These are phyloP conservation scores for Nitzschia sp. DNA, from an alignment of 108 stramenopile genomes.

Conservation along the genomic window DNA sequence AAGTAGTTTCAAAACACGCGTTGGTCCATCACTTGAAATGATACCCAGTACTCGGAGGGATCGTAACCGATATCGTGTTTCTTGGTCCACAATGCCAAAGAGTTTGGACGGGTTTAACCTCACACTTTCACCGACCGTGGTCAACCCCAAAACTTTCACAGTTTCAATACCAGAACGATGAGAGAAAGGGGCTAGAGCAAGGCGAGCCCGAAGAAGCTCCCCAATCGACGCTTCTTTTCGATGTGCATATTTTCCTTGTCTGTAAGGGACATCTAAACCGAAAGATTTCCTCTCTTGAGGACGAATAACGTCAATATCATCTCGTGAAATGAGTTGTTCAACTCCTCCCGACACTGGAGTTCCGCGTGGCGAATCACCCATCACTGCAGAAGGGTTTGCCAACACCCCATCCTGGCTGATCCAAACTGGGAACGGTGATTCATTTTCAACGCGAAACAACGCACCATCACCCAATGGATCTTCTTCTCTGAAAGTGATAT, in stretches of 20 bases:
- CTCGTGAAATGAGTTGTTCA: too few relatives aligned
- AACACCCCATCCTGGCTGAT: slow-evolving; percentile 65
- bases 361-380: neutral
- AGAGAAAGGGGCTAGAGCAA: slow-evolving; percentile 63
- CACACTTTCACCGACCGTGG: slow-evolving; percentile 46
- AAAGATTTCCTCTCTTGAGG: slow-evolving; percentile 43
- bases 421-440: slow-evolving; percentile 69
- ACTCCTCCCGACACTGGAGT: neutral
- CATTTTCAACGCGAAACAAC: slow-evolving; percentile 70
- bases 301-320: slow-evolving; percentile 37
- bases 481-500: slow-evolving; percentile 63
- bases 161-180: slow-evolving; percentile 62
- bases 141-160: slow-evolving; percentile 59
- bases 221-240: slow-evolving; percentile 50
- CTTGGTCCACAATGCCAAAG: slow-evolving; percentile 16
- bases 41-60: slow-evolving; percentile 55
- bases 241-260: slow-evolving; percentile 66
- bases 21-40: slow-evolving; percentile 68
- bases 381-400: slow-evolving; percentile 40
- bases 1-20: slow-evolving; percentile 50
- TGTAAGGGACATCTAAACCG: slow-evolving; percentile 70
- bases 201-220: slow-evolving; percentile 56
- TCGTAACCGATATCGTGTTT: slow-evolving; percentile 30
- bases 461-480: slow-evolving; percentile 52
- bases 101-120: slow-evolving; percentile 66